These are phyloP conservation scores for Alternaria infectoria DNA, from an alignment of 2,329 filamentous ascomycete species.

Conservation along the genomic window DNA sequence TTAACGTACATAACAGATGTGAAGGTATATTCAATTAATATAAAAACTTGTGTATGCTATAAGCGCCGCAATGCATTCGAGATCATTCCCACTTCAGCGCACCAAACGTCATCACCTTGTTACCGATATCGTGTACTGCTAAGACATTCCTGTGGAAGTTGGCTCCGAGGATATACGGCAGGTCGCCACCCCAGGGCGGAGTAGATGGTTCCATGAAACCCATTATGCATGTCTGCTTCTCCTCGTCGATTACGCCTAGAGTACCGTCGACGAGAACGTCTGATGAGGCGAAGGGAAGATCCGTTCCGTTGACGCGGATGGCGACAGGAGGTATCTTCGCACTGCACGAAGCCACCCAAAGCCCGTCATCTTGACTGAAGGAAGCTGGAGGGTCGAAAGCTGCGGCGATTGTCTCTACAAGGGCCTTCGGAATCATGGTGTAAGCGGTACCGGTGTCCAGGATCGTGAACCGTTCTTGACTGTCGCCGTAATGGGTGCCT, in stretches of 20 bases:
- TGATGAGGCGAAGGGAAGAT: not conserved
- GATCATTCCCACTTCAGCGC: not conserved
- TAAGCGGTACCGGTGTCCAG: not conserved
- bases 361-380: not conserved
- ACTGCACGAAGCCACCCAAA: not conserved
- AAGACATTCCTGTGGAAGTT: not conserved
- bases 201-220: not conserved
- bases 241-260: not conserved
- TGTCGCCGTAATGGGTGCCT: not conserved
- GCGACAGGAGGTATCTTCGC: not conserved
- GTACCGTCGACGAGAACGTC: not conserved
- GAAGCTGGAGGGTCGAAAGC: not conserved
- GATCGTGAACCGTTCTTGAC: not conserved
- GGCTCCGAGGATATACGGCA: not conserved
- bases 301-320: not conserved
- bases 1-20: not conserved
- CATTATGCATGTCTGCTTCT: not conserved
- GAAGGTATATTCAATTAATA: not conserved
- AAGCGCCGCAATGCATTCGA: fast-evolving
- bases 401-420: not conserved
- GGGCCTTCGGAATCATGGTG: not conserved
- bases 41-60: not conserved
- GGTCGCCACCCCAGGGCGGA: not conserved
- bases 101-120: not conserved
- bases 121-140: not conserved